Conservation (phyloP, 1,284 basidiomycete genomes). For the Ganoderma sinense region DNA sequence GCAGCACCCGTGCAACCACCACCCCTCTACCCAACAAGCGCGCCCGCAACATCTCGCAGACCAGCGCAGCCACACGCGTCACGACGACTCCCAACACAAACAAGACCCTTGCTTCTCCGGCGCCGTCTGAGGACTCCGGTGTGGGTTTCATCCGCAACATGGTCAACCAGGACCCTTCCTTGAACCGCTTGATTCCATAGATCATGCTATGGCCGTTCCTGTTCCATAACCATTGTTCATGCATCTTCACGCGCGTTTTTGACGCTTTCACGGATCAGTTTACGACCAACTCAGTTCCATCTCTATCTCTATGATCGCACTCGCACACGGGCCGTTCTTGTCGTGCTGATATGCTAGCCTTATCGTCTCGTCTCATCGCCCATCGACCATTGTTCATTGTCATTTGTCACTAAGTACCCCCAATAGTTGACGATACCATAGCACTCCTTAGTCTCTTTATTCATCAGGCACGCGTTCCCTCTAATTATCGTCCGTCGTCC, state of each 20-base stretch:
- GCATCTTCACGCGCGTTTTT: constrained; percentile 27
- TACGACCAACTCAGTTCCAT: constrained; percentile 38
- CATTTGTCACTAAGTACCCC: constrained; percentile 37
- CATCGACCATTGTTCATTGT: constrained; percentile 25
- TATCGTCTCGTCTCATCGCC: constrained; percentile 19
- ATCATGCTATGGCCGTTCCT: constrained; percentile 22
- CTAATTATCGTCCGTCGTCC: constrained; percentile 30
- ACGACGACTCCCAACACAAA: constrained; percentile 41
- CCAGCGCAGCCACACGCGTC: constrained; percentile 57
- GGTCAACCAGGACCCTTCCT: constrained; percentile 73
- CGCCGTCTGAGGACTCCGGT: constrained; percentile 85
- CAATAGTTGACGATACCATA: constrained; percentile 44
- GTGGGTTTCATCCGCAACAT: constrained; percentile 83
- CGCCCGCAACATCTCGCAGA: constrained; percentile 74
- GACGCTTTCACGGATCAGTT: constrained; percentile 33
- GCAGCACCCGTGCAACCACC: constrained; percentile 56
- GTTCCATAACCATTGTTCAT: constrained; percentile 25
- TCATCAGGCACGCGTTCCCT: constrained; percentile 38
- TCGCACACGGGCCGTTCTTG: constrained; percentile 27
- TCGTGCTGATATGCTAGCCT: constrained; percentile 39
- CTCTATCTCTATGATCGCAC: constrained; percentile 36
- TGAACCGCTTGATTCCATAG: constrained; percentile 52
- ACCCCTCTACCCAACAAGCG: constrained; percentile 55
- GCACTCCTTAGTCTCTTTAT: constrained; percentile 42
- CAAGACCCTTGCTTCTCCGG: constrained; percentile 72